Conservation (phyloP, 2,329 filamentous ascomycete species). For the Zopfia rhizophila region DNA sequence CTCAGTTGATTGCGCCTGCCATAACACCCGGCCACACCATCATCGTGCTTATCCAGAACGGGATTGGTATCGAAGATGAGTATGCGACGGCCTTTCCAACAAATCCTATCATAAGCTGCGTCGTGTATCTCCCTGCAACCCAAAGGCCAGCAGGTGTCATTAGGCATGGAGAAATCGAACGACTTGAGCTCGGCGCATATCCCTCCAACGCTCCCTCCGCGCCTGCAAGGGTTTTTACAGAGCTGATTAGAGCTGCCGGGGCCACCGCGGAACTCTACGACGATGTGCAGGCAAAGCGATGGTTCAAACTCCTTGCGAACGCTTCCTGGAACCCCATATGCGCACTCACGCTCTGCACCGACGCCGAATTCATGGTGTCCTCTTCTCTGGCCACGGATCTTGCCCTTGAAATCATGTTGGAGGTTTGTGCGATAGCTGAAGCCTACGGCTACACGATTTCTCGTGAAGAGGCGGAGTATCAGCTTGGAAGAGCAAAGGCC, state of each 20-base stretch:
- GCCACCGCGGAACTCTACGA: slow-evolving; percentile 61
- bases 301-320: slow-evolving; percentile 71
- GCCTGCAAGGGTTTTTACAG: slow-evolving; percentile 47
- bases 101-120: slow-evolving; percentile 65
- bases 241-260: slow-evolving; percentile 56
- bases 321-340: slow-evolving; percentile 71
- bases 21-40: slow-evolving; percentile 56
- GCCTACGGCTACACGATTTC: slow-evolving; percentile 54
- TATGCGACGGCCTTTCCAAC: slow-evolving; percentile 61
- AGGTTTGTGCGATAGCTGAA: slow-evolving; percentile 56
- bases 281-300: slow-evolving; percentile 67
- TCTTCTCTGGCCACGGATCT: slow-evolving; percentile 52
- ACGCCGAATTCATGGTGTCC: slow-evolving; percentile 60
- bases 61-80: slow-evolving; percentile 68
- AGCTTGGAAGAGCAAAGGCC: slow-evolving; percentile 51
- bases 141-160: slow-evolving; percentile 62
- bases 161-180: slow-evolving; percentile 58
- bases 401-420: slow-evolving; percentile 57
- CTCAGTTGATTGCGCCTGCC: slow-evolving; percentile 52
- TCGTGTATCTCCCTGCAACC: slow-evolving; percentile 65
- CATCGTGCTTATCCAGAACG: slow-evolving; percentile 71
- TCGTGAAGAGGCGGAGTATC: slow-evolving; percentile 48
- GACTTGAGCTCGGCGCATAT: slow-evolving; percentile 62
- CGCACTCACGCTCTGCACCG: slow-evolving; percentile 65
- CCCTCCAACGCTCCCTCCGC: slow-evolving; percentile 44